Conservation (phyloP, 495 filamentous ascomycete genomes). For the Penicillium angulare region DNA sequence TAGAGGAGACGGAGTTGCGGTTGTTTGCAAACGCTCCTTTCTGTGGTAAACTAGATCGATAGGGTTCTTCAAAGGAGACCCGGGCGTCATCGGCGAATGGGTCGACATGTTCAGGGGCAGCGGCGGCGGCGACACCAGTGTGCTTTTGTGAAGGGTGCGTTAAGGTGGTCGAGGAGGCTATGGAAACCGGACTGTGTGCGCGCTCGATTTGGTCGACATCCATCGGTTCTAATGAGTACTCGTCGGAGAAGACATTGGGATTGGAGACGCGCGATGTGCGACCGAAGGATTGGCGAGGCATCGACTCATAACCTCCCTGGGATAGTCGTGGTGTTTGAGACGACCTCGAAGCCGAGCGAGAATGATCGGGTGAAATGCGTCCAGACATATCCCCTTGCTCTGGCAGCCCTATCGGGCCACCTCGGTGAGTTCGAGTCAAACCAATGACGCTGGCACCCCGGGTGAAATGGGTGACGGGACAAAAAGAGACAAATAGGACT, state of each 20-base stretch:
- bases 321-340: conserved; percentile 32
- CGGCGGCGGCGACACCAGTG: conserved; percentile 22
- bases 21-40: conserved; percentile 36
- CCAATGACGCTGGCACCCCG: conserved; percentile 17
- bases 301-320: conserved; percentile 31
- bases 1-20: conserved; percentile 35
- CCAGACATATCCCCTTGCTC: conserved; percentile 43
- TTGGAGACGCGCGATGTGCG: conserved; percentile 41
- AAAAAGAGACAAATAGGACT: neutral
- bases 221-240: conserved; percentile 48
- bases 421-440: conserved; percentile 28
- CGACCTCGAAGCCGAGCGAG: conserved; percentile 41
- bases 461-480: conserved; percentile 9
- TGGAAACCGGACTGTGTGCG: conserved; percentile 34
- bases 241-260: conserved; percentile 54
- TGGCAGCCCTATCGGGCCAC: conserved; percentile 47
- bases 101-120: conserved; percentile 34
- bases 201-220: conserved; percentile 36
- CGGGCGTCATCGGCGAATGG: conserved; percentile 45
- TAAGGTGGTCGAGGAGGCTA: conserved; percentile 36
- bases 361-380: conserved; percentile 42
- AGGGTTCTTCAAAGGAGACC: conserved; percentile 36
- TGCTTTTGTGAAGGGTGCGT: conserved; percentile 23
- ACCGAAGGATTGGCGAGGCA: conserved; percentile 35
- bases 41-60: conserved; percentile 41